phyloP scores from a whole-genome alignment of 2,329 filamentous ascomycete genomes.

The Monosporascus sp. region DNA sequence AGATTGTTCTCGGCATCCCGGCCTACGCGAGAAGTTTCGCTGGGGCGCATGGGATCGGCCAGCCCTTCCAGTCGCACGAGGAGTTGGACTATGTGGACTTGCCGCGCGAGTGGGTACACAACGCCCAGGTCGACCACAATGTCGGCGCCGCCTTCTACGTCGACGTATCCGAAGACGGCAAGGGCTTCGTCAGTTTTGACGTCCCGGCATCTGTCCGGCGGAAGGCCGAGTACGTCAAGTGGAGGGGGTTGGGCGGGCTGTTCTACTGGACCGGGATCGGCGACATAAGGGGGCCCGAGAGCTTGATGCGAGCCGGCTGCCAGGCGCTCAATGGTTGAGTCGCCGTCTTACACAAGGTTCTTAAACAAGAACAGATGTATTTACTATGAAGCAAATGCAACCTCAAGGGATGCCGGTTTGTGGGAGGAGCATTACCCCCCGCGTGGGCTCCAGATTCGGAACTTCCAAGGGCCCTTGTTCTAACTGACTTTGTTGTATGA shows the following conservation, averaged over 20 bases:
- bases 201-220: conserved; percentile 53
- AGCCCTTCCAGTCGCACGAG: conserved; percentile 42
- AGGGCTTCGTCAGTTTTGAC: conserved; percentile 60
- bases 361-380: too few species aligned
- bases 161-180: conserved; percentile 24
- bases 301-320: conserved; percentile 57
- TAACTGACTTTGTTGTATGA: too few species aligned
- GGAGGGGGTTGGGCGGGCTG: conserved; percentile 52
- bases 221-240: conserved; percentile 56
- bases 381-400: too few species aligned
- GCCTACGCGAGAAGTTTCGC: conserved; percentile 59
- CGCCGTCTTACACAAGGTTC: not conserved
- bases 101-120: conserved; percentile 42
- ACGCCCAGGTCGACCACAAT: conserved; percentile 41
- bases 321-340: conserved; percentile 39
- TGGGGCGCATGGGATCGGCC: conserved; percentile 46
- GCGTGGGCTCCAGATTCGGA: too few species aligned
- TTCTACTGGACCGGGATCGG: conserved; percentile 67
- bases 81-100: conserved; percentile 61
- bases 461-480: too few species aligned
- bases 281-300: conserved; percentile 48
- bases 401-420: too few species aligned
- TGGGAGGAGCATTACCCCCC: too few species aligned
- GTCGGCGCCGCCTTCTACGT: conserved; percentile 55
- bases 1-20: conserved; percentile 59